Evolutionary conservation across 176 grass and related monocot species (phyloP).

Genomic region (Elymus sibiricus): DNA sequence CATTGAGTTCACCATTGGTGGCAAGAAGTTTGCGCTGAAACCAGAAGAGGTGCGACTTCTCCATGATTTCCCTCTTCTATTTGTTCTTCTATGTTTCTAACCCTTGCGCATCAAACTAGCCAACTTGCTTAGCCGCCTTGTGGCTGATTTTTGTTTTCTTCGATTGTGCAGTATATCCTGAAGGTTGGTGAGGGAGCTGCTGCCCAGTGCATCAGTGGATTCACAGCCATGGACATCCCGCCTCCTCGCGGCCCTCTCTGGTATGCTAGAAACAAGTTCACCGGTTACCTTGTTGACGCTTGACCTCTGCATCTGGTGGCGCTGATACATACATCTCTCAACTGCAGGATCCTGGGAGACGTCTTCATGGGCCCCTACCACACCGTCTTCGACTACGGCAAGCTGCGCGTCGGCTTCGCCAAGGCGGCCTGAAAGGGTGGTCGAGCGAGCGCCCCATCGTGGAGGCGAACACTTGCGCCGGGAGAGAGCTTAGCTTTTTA

Average conservation of each 20-base stretch:
- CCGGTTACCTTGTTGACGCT: neutral
- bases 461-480: slow-evolving; percentile 21
- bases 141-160: neutral
- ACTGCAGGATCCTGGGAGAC: slow-evolving; percentile 96
- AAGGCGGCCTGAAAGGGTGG: slow-evolving; percentile 43
- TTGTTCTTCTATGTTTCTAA: neutral
- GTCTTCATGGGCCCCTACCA: slow-evolving; percentile 97
- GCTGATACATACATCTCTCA: neutral
- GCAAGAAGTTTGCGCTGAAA: slow-evolving; percentile 54
- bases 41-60: slow-evolving; percentile 55
- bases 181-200: slow-evolving; percentile 66
- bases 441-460: neutral
- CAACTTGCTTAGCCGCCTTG: neutral
- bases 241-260: slow-evolving; percentile 89
- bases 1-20: slow-evolving; percentile 70
- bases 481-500: slow-evolving; percentile 15
- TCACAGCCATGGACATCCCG: slow-evolving; percentile 77
- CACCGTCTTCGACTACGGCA: slow-evolving; percentile 84
- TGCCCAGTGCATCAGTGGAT: slow-evolving; percentile 95
- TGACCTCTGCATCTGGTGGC: neutral
- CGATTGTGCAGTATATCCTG: slow-evolving; percentile 66
- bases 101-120: neutral
- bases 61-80: neutral
- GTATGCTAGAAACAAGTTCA: slow-evolving; percentile 25
- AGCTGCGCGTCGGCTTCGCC: slow-evolving; percentile 75